Base-by-base conservation (phyloP, 257 asterid species). In the Solanum raphanifolium region DNA sequence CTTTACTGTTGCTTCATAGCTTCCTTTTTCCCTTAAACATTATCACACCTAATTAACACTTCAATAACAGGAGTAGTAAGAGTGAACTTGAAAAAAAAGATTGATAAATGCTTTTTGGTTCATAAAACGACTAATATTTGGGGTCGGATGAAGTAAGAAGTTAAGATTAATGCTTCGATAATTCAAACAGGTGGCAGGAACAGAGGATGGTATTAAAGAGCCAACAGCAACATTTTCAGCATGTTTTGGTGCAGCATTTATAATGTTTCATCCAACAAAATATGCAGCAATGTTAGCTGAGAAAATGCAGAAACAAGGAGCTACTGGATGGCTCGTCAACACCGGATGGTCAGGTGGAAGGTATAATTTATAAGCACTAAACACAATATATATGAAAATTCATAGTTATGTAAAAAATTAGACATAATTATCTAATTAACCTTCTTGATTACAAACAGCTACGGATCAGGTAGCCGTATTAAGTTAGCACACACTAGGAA, bases 311-410 rank as follows among this genome's bases (percentile, higher is more conserved):
- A 90, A 94, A 88, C 98, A 95, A 9, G 98, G 98, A 34, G 98
- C 98, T 35, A 94, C 98, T 2, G 98, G 94, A 69, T 96, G 98
- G 98, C 99, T 96, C 29, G 98, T 96, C 15, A 95, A 96, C 90
- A 96, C 99, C 34, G 99, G 99, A 68, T 96, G 99, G 99, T 95
- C 99, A 0, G 98, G 96, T 46, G 99, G 99, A 91, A 96, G 98
- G 98, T 96, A 39, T 9, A 39, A 36, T 27, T 38, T 20, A 35
- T 74, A 76, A 76, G 23, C 35, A 39, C 84, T 76, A 76, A 76
- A 16, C 84, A 39, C 35, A 39, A 76, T n/a, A 76, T 76, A 20
- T n/a, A 38, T 76, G 1, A 55, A 55, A 18, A 3, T 55, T 55
- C 25, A 29, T 23, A 75, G 21, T n/a, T 6, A n/a, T 23, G 34